Evolutionary conservation across 306 rosid genomes (phyloP).

Genomic region (Mimosa pudica): DNA sequence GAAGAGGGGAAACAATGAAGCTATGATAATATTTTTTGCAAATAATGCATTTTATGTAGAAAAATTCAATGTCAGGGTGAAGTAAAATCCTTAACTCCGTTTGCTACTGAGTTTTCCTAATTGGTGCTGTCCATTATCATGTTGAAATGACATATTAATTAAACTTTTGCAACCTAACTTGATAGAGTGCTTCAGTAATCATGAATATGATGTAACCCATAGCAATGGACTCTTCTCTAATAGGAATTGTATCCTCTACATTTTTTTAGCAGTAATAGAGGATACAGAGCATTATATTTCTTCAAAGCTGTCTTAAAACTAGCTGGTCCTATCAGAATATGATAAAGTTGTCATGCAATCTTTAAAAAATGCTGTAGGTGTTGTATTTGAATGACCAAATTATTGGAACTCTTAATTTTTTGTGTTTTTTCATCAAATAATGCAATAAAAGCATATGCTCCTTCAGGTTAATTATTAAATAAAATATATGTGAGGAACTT

Average conservation of each 20-base stretch:
- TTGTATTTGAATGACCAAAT: background rate
- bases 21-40: slow-evolving; percentile 15
- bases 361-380: background rate
- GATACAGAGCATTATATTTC: background rate
- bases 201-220: background rate
- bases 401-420: background rate
- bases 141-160: background rate
- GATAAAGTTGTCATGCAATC: background rate
- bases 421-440: background rate
- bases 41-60: slow-evolving; percentile 9
- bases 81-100: background rate
- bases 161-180: background rate
- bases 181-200: background rate
- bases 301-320: background rate
- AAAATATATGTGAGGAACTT: background rate
- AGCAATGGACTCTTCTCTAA: background rate
- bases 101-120: background rate
- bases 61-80: background rate
- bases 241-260: background rate
- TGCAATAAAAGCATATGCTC: background rate
- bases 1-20: background rate
- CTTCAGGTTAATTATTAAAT: background rate
- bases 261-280: background rate
- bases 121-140: background rate
- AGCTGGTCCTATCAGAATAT: background rate